Conservation (phyloP, 306 rosid species). For the Quercus rubra region DNA sequence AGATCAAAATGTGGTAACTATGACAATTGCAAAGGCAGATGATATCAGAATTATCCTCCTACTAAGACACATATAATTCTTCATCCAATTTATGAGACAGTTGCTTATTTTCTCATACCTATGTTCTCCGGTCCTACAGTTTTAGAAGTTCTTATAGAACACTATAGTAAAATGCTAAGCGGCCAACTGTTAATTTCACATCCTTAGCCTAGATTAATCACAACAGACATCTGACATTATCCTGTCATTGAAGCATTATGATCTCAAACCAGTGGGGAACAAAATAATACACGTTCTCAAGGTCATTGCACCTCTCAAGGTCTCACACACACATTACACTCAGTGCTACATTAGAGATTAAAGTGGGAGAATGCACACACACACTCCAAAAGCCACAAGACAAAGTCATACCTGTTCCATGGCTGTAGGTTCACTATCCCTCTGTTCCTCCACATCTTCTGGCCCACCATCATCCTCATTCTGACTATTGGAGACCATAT, state of each 20-base stretch:
- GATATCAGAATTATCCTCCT: too few species aligned
- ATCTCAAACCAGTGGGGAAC: too few species aligned
- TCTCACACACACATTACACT: neutral
- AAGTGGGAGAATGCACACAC: too few species aligned
- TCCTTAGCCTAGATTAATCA: neutral
- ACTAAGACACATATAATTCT: too few species aligned
- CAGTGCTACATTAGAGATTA: neutral
- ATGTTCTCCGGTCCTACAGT: neutral
- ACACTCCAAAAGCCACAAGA: neutral
- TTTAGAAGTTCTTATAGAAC: neutral
- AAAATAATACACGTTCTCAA: neutral
- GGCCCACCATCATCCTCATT: slow-evolving; percentile 36
- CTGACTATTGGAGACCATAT: slow-evolving; percentile 15
- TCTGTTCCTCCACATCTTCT: slow-evolving; percentile 44
- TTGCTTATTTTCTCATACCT: too few species aligned
- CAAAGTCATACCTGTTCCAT: slow-evolving; percentile 68
- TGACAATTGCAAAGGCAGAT: too few species aligned
- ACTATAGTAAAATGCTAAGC: too few species aligned
- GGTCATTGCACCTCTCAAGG: neutral
- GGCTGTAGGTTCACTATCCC: slow-evolving; percentile 44
- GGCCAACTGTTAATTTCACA: too few species aligned
- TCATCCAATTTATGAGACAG: too few species aligned
- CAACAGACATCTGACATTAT: neutral
- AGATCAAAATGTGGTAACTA: too few species aligned
- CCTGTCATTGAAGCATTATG: neutral